Conservation (phyloP, 1,284 basidiomycete genomes). For the Stygiomarasmius scandens region DNA sequence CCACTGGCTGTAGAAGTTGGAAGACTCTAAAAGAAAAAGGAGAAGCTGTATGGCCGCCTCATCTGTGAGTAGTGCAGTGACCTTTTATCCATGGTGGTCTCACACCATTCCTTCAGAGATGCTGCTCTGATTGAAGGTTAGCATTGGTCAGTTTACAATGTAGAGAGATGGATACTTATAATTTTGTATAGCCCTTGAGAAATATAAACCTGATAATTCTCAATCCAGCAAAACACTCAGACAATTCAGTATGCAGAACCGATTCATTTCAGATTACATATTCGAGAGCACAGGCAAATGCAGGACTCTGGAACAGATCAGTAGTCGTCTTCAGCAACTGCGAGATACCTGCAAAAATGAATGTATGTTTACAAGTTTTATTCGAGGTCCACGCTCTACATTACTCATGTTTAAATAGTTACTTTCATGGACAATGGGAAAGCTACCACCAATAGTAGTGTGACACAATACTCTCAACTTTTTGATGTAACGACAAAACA, state of each 20-base stretch:
- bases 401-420: no score
- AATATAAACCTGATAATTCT: conserved; percentile 48
- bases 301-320: conserved; percentile 62
- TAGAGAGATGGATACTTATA: background rate
- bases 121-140: conserved; percentile 59
- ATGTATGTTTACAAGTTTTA: no score
- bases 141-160: conserved; percentile 5
- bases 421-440: no score
- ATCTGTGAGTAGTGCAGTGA: conserved; percentile 40
- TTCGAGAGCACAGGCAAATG: conserved; percentile 52
- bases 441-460: no score
- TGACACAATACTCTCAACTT: no score
- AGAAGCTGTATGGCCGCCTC: conserved; percentile 64
- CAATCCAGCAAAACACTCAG: conserved; percentile 45
- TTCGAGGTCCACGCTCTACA: no score
- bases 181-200: conserved; percentile 42
- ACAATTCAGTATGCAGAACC: conserved; percentile 58
- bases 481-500: no score
- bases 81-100: background rate
- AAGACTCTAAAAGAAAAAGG: conserved; percentile 59
- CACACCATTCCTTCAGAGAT: no score
- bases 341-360: conserved; percentile 56
- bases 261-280: conserved; percentile 62
- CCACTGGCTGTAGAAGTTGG: conserved; percentile 51
- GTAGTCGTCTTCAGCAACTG: conserved; percentile 63